Evolutionary conservation across 495 filamentous ascomycete genomes (phyloP).

Genomic region (Pseudoneurospora amorphoporcata): DNA sequence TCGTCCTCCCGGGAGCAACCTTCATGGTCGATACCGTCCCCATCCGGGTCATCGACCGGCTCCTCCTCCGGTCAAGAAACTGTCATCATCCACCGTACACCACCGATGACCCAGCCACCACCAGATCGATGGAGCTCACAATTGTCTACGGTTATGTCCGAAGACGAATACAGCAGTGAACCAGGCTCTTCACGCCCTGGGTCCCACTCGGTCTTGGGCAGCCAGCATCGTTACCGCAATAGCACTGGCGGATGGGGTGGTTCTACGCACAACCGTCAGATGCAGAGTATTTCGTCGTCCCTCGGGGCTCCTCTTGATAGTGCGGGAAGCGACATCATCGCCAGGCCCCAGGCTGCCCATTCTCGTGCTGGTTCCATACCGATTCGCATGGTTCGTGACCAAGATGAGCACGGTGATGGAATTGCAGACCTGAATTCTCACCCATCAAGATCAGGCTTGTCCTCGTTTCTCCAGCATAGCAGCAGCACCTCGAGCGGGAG

Average conservation of each 20-base stretch:
- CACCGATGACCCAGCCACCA: conserved; percentile 25
- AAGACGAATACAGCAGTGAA: conserved; percentile 42
- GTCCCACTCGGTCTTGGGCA: conserved; percentile 29
- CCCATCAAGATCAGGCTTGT: conserved; percentile 36
- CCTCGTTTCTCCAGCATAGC: conserved; percentile 28
- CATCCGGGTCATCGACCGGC: conserved; percentile 11
- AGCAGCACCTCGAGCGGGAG: conserved; percentile 26
- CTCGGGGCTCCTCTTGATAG: conserved; percentile 28
- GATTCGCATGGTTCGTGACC: conserved; percentile 32
- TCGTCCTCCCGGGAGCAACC: conserved; percentile 7
- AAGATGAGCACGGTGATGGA: conserved; percentile 46
- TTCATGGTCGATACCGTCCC: conserved; percentile 18
- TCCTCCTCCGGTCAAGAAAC: conserved; percentile 8
- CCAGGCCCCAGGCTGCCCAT: conserved; percentile 26
- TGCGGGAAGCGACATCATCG: conserved; percentile 28
- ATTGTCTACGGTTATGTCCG: conserved; percentile 62
- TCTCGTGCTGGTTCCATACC: conserved; percentile 22
- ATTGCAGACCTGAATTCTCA: conserved; percentile 39
- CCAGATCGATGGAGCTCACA: conserved; percentile 61
- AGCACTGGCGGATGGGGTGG: conserved; percentile 27
- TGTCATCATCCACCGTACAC: conserved; percentile 8
- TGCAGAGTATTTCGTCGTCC: conserved; percentile 45
- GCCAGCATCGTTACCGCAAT: conserved; percentile 20
- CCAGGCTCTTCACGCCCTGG: conserved; percentile 28
- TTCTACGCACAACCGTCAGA: conserved; percentile 36